Conservation (phyloP, 2,329 filamentous ascomycete genomes). For the Aspergillus floridensis region DNA sequence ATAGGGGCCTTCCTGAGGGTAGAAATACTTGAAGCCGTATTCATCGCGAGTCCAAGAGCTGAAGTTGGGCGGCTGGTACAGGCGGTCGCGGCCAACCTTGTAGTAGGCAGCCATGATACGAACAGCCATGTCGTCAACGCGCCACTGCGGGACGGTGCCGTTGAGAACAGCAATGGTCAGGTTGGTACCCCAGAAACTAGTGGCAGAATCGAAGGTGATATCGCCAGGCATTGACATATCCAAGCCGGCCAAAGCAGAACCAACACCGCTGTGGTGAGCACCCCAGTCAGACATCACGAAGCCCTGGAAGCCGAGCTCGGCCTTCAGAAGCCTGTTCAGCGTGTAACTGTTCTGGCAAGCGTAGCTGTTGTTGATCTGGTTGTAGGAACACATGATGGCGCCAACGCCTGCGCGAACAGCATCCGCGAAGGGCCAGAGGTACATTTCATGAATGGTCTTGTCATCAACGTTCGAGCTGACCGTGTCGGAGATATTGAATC, state of each 20-base stretch:
- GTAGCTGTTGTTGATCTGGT: conserved; percentile 68
- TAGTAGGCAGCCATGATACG: conserved; percentile 70
- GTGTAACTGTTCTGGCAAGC: conserved; percentile 63
- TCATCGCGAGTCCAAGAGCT: conserved; percentile 81
- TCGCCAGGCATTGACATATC: conserved; percentile 88
- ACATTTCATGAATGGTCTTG: conserved; percentile 62
- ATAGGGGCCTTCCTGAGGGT: conserved; percentile 57
- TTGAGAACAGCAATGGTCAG: conserved; percentile 84
- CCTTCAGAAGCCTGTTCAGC: conserved; percentile 63
- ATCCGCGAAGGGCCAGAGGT: conserved; percentile 68
- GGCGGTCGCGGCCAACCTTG: conserved; percentile 57
- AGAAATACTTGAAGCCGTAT: conserved; percentile 65
- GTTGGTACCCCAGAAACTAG: conserved; percentile 80
- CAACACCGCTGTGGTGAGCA: conserved; percentile 70
- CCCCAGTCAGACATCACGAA: conserved; percentile 71
- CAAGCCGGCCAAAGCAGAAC: conserved; percentile 64
- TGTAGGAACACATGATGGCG: conserved; percentile 70
- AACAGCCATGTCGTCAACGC: conserved; percentile 87
- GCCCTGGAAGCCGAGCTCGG: conserved; percentile 73
- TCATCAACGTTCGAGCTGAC: conserved; percentile 63
- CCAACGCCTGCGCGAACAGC: conserved; percentile 65
- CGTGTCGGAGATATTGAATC: conserved; percentile 62
- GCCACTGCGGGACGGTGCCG: conserved; percentile 81
- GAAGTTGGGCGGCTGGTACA: conserved; percentile 68
- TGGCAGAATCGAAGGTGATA: conserved; percentile 68